Base-by-base conservation (phyloP, 2,329 filamentous ascomycete species). In the Delphinella strobiligena region DNA sequence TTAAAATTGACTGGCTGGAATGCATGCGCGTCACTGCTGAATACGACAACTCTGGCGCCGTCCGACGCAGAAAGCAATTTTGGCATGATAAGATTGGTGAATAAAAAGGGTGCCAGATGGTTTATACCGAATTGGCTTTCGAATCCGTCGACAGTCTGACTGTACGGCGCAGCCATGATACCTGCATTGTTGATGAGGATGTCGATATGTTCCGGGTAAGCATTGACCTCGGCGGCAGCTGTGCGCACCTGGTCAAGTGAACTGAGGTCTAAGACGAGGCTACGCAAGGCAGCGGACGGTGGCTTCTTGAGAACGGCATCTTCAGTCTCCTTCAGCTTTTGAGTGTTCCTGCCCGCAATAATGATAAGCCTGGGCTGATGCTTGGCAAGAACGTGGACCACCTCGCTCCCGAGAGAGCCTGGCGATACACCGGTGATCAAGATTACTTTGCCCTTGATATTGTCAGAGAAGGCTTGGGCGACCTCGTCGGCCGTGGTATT, bases 351-450 rank as follows among this genome's bases (percentile, higher is more conserved):
- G 44, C 2, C 47, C 70, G 12, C 64, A 69, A 78, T 63, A 56
- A 69, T 75, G 45, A 77, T 68, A 41, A 71, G 65, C 1, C 58
- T 56, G 2, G 73, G 71, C 5, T 59, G 51, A 49, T 75, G 72
- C 41, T 58, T 60, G n/a, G 66, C 66, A 33, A 74, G 60, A 37
- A 67, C 60, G 29, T 62, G 49, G 33, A 71, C 53, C 5, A 66
- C 65, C 47, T 68, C 45, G 36, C 24, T 33, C 14, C 51, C 52
- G 5, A 54, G 47, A n/a, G n/a, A n/a, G 14, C 52, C 52, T 5
- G 47, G 44, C 19, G 19, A 51, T 15, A 50, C 51, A 11, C 51
- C 50, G 4, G 50, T 53, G n/a, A 52, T 47, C 4, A 53, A 29
- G 36, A 57, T 51, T 15, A 57, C 51, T 40, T 57, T 58, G 18